Conservation (phyloP, 306 rosid genomes). For the Acacia melanoxylon region DNA sequence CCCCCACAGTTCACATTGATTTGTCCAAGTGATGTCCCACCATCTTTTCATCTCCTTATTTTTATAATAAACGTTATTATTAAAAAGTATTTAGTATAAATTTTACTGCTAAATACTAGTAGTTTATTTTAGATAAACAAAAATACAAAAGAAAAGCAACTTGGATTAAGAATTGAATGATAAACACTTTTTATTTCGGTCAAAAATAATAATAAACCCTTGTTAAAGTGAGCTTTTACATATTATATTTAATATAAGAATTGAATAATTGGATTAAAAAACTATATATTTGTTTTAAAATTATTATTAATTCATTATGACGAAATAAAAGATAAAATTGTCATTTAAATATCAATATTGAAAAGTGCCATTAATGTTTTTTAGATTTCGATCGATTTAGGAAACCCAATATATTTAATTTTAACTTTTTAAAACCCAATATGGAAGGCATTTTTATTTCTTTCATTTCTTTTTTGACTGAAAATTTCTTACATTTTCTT, state of each 20-base stretch:
- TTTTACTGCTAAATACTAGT: neutral
- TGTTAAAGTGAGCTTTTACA: neutral
- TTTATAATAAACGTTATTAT: neutral
- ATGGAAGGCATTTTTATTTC: neutral
- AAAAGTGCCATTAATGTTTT: too few species aligned
- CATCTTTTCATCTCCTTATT: neutral
- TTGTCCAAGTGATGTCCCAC: neutral
- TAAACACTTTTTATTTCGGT: neutral
- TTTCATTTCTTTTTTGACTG: neutral
- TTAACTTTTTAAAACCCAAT: neutral
- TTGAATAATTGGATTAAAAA: neutral
- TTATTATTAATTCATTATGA: neutral
- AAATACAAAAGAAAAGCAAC: neutral
- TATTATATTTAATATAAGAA: neutral
- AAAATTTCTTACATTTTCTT: too few species aligned
- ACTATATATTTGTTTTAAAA: too few species aligned
- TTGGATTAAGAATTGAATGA: neutral
- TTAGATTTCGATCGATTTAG: too few species aligned
- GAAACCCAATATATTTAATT: neutral
- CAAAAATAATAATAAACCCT: neutral
- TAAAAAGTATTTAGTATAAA: too few species aligned
- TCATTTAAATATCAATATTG: too few species aligned
- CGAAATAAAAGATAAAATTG: too few species aligned
- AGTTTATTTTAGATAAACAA: neutral
- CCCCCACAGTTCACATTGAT: neutral